Conservation (phyloP, 2,329 filamentous ascomycete species). For the Aspergillus brunneoviolaceus region DNA sequence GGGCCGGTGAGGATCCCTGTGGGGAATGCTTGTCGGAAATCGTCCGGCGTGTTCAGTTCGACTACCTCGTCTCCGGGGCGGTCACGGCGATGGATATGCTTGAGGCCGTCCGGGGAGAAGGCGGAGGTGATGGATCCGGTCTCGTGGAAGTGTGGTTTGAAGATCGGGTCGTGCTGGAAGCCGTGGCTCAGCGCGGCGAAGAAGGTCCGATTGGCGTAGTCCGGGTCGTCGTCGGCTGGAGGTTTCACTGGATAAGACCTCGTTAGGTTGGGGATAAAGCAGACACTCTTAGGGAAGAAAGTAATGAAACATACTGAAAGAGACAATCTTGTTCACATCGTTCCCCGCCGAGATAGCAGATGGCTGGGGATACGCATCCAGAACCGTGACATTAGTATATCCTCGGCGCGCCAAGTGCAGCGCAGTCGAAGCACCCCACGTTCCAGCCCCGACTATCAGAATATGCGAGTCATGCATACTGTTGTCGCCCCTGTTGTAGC, state of each 20-base stretch:
- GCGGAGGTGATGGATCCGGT: constrained; percentile 45
- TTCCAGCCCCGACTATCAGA: constrained; percentile 52
- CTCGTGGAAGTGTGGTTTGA: constrained; percentile 48
- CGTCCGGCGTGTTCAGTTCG: constrained; percentile 43
- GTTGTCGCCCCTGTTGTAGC: too few relatives aligned
- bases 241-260: constrained; percentile 13
- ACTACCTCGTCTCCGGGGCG: constrained; percentile 6
- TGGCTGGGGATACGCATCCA: constrained; percentile 49
- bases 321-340: constrained; percentile 52
- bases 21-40: constrained; percentile 54
- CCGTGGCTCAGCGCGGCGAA: constrained; percentile 22
- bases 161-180: constrained; percentile 48
- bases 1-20: constrained; percentile 51
- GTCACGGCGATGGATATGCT: constrained; percentile 37
- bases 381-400: constrained; percentile 50
- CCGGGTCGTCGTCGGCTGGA: constrained; percentile 23
- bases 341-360: constrained; percentile 51
- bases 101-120: constrained; percentile 39
- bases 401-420: constrained; percentile 52
- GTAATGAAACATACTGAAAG: constrained; percentile 17
- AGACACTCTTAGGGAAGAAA: neutral
- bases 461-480: constrained; percentile 17
- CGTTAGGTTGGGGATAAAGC: too few relatives aligned
- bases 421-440: constrained; percentile 54
- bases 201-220: constrained; percentile 25